Evolutionary conservation across 1,284 basidiomycete species (phyloP).

Genomic region (Boletus sp.): DNA sequence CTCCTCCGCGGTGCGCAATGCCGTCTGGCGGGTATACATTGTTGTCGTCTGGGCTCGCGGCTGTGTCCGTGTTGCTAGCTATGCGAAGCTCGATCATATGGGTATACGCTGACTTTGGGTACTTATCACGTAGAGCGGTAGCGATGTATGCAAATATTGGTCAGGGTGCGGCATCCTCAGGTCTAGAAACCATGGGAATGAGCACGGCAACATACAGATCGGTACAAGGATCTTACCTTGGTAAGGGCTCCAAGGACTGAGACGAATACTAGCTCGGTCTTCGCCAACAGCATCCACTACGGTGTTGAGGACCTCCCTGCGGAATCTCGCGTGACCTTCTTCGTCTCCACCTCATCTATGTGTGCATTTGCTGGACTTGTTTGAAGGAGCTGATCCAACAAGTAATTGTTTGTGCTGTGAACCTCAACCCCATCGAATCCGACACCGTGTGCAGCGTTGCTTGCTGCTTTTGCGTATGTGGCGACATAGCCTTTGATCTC

Average conservation of each 20-base stretch:
- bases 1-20: constrained; percentile 18
- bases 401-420: constrained; percentile 17
- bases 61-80: constrained; percentile 12
- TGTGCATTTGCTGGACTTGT: constrained; percentile 42
- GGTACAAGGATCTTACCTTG: constrained; percentile 29
- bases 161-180: constrained; percentile 32
- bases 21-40: constrained; percentile 20
- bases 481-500: constrained; percentile 30
- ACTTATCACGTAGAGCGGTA: constrained; percentile 33
- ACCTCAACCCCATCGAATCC: constrained; percentile 32
- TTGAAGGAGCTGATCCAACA: constrained; percentile 34
- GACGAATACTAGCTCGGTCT: constrained; percentile 46
- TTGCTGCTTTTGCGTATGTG: constrained; percentile 22
- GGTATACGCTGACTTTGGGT: constrained; percentile 50
- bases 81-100: constrained; percentile 53
- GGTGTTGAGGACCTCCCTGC: constrained; percentile 47
- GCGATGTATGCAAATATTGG: constrained; percentile 44
- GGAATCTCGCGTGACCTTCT: constrained; percentile 49
- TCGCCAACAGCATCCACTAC: constrained; percentile 40
- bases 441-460: constrained; percentile 22
- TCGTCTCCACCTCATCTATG: constrained; percentile 58
- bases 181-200: constrained; percentile 20
- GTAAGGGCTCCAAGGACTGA: constrained; percentile 51
- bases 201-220: neutral
- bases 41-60: neutral